Conservation (phyloP, 805 yeast genomes). For the Saccharomycopsis javanensis region DNA sequence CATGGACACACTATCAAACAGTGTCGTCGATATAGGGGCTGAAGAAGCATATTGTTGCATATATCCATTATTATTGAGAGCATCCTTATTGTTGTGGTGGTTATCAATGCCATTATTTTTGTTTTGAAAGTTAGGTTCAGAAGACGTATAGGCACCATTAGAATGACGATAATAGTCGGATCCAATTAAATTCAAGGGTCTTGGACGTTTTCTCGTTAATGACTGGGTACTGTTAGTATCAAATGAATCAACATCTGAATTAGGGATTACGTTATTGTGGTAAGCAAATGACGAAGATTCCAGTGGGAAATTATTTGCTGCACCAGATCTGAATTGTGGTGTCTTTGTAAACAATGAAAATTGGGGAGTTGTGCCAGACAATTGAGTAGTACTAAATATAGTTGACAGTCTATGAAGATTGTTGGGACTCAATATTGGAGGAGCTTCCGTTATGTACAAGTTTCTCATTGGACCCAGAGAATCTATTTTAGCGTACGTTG, state of each 20-base stretch:
- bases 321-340: conserved; percentile 10
- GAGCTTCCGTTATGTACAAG: not conserved
- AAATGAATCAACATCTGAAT: not conserved
- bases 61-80: not conserved
- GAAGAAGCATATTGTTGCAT: not conserved
- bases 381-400: not conserved
- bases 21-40: not conserved
- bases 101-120: not conserved
- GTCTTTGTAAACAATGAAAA: conserved; percentile 14
- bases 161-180: not conserved
- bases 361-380: conserved; percentile 9
- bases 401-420: conserved; percentile 1
- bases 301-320: not conserved
- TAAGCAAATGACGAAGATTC: not conserved
- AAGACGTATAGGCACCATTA: not conserved
- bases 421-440: not conserved
- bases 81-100: not conserved
- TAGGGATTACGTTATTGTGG: not conserved
- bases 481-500: not conserved
- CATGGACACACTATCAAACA: not conserved
- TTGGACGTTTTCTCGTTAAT: conserved; percentile 7
- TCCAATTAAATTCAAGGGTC: conserved; percentile 4
- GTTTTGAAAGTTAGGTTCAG: not conserved
- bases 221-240: not conserved
- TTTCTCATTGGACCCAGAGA: conserved; percentile 1